phyloP scores from a whole-genome alignment of 805 yeast genomes.

The Kluyveromyces wickerhamii region DNA sequence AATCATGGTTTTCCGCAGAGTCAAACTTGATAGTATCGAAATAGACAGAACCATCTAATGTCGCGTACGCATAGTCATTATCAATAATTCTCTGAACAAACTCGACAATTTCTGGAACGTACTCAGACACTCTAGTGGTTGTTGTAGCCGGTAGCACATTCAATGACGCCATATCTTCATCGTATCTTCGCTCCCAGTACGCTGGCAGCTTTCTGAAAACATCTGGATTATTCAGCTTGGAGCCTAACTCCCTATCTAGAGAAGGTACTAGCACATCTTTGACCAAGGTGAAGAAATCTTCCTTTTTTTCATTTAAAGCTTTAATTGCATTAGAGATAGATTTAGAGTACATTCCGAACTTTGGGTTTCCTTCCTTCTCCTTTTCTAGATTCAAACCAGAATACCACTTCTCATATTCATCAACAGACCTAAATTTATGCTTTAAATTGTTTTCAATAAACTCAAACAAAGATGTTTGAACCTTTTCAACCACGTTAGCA shows the following conservation, averaged over 20 bases:
- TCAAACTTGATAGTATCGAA: conserved; percentile 86
- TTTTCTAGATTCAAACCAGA: conserved; percentile 40
- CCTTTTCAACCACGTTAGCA: conserved; percentile 31
- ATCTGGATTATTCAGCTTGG: conserved; percentile 73
- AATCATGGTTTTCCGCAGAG: conserved; percentile 58
- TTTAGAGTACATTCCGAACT: conserved; percentile 73
- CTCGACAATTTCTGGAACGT: conserved; percentile 81
- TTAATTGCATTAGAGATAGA: conserved; percentile 53
- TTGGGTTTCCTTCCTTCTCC: conserved; percentile 57
- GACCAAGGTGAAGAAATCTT: conserved; percentile 39
- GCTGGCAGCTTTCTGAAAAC: conserved; percentile 78
- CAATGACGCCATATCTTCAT: conserved; percentile 75
- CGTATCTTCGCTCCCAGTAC: conserved; percentile 80
- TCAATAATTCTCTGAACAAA: conserved; percentile 68
- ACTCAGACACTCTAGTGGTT: conserved; percentile 92
- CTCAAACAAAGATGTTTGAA: conserved; percentile 36
- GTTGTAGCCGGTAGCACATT: conserved; percentile 80
- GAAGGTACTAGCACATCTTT: conserved; percentile 70
- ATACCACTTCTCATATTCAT: conserved; percentile 47
- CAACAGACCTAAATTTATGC: conserved; percentile 28
- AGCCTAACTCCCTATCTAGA: conserved; percentile 66
- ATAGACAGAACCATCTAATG: conserved; percentile 90
- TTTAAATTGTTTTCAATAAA: conserved; percentile 53
- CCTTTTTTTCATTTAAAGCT: conserved; percentile 21
- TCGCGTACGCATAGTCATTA: conserved; percentile 78